These are phyloP conservation scores for Naganishia antarctica DNA, from an alignment of 768 basidiomycete genomes.

Conservation along the genomic window DNA sequence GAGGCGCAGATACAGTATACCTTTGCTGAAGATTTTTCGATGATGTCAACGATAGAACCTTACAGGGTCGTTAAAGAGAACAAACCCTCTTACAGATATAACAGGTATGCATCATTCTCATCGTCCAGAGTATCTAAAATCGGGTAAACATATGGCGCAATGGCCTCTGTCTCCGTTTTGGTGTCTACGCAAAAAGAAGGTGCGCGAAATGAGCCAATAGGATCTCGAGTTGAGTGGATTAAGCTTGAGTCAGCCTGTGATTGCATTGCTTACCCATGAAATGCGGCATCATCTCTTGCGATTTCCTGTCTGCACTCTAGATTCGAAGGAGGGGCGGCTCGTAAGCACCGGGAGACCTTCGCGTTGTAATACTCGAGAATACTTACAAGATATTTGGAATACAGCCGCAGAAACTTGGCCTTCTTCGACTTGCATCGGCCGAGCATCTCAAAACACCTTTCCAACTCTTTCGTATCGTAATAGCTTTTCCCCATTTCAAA, in stretches of 20 bases:
- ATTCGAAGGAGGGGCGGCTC: too few relatives aligned
- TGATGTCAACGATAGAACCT: neutral
- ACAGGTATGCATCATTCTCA: constrained; percentile 44
- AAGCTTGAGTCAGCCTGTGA: too few relatives aligned
- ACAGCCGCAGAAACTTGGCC: constrained; percentile 69
- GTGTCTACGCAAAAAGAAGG: too few relatives aligned
- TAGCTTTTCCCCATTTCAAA: constrained; percentile 61
- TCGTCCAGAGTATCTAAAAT: constrained; percentile 39
- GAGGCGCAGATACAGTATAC: constrained; percentile 72
- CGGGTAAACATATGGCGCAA: constrained; percentile 43
- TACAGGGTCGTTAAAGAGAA: constrained; percentile 21
- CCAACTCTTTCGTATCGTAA: constrained; percentile 71
- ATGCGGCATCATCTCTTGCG: constrained; percentile 64
- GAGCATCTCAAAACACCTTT: constrained; percentile 65
- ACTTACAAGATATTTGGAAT: constrained; percentile 80
- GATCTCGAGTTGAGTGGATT: too few relatives aligned
- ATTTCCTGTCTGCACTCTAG: constrained; percentile 76
- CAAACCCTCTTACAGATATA: constrained; percentile 36
- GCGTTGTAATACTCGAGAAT: neutral
- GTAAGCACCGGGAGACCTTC: too few relatives aligned
- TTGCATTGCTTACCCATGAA: constrained; percentile 60
- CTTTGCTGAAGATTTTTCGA: constrained; percentile 58
- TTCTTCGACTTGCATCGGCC: constrained; percentile 64
- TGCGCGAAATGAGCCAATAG: too few relatives aligned
- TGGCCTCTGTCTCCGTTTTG: constrained; percentile 43